Evolutionary conservation across 345 rosid species (phyloP), one percentile per base, ranked within the genome.

Genomic region (Populus nigra): DNA sequence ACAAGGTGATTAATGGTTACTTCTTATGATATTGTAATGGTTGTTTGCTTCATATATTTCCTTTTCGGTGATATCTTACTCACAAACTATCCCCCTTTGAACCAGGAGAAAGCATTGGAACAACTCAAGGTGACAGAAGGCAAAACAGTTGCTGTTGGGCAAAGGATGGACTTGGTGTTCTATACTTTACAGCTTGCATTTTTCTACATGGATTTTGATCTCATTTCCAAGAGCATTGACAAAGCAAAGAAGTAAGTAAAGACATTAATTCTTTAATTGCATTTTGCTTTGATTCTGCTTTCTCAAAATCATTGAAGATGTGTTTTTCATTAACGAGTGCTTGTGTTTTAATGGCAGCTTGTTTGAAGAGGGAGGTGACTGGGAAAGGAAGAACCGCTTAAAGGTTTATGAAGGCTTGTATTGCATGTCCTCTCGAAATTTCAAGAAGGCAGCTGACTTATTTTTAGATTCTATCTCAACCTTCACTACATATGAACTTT

Each of bases 361-460:
- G 89, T 96, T 96, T 87, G 99, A 96, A 84, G 99, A 91, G 86
- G 99, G 99, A 83, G 99, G 98, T 84, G 99, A 96, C 73, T 96
- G 99, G 99, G 99, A 96, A 83, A 91, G 93, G 89, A 96, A 96
- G 90, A 96, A 96, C 79, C 88, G 98, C 53, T 86, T 96, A 79
- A 96, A 96, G 89, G 99, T 94, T 72, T 96, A 96, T 20, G 98
- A 94, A 86, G 99, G 99, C 83, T 76, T 96, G 84, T 90, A 86
- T 69, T 92, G 93, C 92, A 89, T 96, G 98, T 89, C 93, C 57
- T 90, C 98, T 65, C 86, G 96, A 70, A 90, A 91, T 76, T 96
- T 96, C 81, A 92, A 87, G 88, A 91, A 88, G 91, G 98, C 99
- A 39, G 92, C 99, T 36, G 78, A 80, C 83, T 84, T 96, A 76